These are phyloP conservation scores for Phytopythium mirpurense DNA, from an alignment of 352 stramenopile genomes.

Conservation along the genomic window DNA sequence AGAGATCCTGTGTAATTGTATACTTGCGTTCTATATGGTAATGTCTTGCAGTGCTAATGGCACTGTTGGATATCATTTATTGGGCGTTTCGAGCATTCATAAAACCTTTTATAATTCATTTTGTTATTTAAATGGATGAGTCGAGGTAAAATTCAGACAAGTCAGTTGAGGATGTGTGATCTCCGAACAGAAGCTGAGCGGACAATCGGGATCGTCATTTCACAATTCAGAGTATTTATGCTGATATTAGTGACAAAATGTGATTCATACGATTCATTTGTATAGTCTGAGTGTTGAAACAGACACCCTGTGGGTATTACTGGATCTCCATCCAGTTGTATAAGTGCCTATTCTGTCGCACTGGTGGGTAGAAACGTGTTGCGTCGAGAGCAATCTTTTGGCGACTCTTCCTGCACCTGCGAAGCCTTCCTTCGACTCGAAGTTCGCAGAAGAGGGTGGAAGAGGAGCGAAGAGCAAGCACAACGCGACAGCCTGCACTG, in stretches of 20 bases:
- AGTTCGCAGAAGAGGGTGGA: neutral
- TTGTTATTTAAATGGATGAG: neutral
- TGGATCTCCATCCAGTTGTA: too few species aligned
- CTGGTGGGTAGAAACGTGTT: neutral
- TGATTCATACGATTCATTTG: neutral
- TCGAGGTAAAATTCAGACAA: neutral
- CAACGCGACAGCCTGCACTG: neutral
- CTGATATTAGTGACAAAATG: neutral
- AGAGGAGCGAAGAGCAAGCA: neutral
- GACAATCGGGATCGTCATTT: neutral
- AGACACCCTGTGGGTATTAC: too few species aligned
- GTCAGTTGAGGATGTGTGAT: slow-evolving; percentile 2
- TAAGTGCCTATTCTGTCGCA: neutral
- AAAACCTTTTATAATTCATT: neutral
- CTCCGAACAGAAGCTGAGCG: slow-evolving; percentile 4
- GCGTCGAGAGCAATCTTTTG: slow-evolving; percentile 3
- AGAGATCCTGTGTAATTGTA: too few species aligned
- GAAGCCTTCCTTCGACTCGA: too few species aligned
- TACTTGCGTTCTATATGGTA: too few species aligned
- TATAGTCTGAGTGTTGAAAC: too few species aligned
- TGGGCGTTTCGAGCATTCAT: neutral
- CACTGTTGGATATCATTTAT: neutral
- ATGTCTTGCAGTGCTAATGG: too few species aligned
- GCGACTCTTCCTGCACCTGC: slow-evolving; percentile 5
- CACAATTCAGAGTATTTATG: neutral